Conservation (phyloP, 2,329 filamentous ascomycete genomes). For the Fusarium tupiense region DNA sequence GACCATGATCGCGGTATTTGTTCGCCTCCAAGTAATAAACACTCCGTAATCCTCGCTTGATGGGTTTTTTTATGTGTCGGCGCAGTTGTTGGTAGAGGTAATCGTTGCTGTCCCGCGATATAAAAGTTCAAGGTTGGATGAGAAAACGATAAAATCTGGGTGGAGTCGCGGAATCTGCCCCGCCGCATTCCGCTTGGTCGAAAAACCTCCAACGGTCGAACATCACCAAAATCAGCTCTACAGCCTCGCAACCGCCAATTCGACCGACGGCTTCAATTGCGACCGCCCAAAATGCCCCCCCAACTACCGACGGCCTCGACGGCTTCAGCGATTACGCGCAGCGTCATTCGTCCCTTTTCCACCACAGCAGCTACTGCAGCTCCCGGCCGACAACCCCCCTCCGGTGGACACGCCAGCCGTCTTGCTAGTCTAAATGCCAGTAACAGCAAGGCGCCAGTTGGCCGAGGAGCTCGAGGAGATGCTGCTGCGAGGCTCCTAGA, state of each 20-base stretch:
- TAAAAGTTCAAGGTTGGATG: constrained; percentile 23
- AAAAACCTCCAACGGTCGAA: constrained; percentile 41
- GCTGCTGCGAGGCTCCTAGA: constrained; percentile 44
- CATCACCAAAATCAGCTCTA: constrained; percentile 29
- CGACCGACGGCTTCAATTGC: constrained; percentile 17
- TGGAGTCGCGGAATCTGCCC: constrained; percentile 43
- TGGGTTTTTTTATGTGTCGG: neutral
- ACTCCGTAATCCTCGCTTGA: neutral
- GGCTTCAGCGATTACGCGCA: constrained; percentile 30
- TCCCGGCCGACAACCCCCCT: constrained; percentile 24
- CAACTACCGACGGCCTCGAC: constrained; percentile 46
- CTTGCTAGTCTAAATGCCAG: constrained; percentile 38
- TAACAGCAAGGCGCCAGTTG: constrained; percentile 2
- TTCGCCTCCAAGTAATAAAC: neutral
- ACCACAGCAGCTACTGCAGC: constrained; percentile 42
- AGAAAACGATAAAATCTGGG: constrained; percentile 40
- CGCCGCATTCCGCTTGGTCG: constrained; percentile 36
- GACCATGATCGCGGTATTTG: constrained; percentile 72
- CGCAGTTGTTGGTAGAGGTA: neutral
- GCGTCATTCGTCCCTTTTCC: constrained; percentile 44
- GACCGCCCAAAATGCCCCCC: constrained; percentile 51
- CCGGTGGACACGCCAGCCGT: constrained; percentile 26
- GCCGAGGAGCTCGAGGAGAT: constrained; percentile 35
- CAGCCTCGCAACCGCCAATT: constrained; percentile 4
- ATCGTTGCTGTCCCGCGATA: neutral